Conservation (phyloP, 163 green algal genomes). For the Scenedesmus sp. region DNA sequence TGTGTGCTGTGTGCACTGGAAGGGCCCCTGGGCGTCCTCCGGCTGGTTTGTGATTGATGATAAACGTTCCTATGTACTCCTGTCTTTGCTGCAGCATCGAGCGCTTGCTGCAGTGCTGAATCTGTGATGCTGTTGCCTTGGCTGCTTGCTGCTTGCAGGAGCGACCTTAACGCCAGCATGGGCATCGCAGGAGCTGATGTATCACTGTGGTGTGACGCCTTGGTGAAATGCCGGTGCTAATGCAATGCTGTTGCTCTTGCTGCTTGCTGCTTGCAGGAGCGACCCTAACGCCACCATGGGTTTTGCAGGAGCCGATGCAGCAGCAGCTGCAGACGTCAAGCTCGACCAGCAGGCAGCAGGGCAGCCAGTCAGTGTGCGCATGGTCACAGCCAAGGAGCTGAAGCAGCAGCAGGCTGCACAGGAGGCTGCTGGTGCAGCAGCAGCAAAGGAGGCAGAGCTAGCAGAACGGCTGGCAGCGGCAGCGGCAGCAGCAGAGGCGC, state of each 20-base stretch:
- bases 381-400: constrained; percentile 38
- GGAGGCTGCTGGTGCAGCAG: constrained; percentile 6
- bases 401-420: constrained; percentile 17
- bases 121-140: constrained; percentile 59
- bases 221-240: background rate
- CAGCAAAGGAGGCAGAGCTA: background rate
- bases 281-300: constrained; percentile 66
- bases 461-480: background rate
- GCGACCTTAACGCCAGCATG: constrained; percentile 63
- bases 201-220: background rate
- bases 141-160: constrained; percentile 60
- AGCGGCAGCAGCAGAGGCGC: constrained; percentile 8
- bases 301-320: constrained; percentile 70
- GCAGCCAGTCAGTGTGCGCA: constrained; percentile 58
- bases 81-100: background rate
- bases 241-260: background rate
- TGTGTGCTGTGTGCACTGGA: constrained; percentile 80
- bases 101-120: constrained; percentile 42
- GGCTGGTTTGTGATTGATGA: too few relatives aligned
- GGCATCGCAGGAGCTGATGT: constrained; percentile 68
- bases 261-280: constrained; percentile 62
- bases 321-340: constrained; percentile 11
- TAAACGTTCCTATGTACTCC: too few relatives aligned
- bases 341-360: constrained; percentile 64
- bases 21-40: constrained; percentile 71